A percentile compares a stretch with the other conserved stretches of the same genome.
phyloP scores from a whole-genome alignment of 306 rosid species.

The Prinsepia uniflora region DNA sequence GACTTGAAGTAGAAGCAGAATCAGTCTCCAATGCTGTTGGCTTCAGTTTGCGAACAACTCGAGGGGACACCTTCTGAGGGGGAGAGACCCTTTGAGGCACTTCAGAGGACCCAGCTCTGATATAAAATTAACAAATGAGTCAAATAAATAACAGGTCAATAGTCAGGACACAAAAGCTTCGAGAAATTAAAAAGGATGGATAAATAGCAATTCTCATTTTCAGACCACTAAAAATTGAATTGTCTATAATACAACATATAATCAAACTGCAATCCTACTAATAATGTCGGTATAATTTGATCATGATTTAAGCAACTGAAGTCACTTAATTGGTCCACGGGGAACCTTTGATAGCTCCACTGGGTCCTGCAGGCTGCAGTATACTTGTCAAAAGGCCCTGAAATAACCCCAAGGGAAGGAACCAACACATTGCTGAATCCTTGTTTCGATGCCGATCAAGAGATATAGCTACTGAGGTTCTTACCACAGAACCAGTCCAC shows the following conservation, averaged over 20 bases:
- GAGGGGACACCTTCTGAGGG: slow-evolving; percentile 49
- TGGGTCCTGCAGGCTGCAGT: slow-evolving; percentile 3
- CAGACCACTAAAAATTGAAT: background rate
- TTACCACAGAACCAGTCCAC: slow-evolving; percentile 18
- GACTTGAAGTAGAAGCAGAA: slow-evolving; percentile 48
- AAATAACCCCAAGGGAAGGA: background rate
- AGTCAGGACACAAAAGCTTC: slow-evolving; percentile 5
- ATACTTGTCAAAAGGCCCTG: slow-evolving; percentile 15
- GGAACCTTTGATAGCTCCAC: background rate
- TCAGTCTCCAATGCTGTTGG: slow-evolving; percentile 52
- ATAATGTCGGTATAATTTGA: background rate
- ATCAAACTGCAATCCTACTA: background rate
- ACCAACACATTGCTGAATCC: background rate
- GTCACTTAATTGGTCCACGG: background rate
- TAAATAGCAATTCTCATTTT: background rate
- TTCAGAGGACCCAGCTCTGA: slow-evolving; percentile 71
- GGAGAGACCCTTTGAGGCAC: slow-evolving; percentile 73
- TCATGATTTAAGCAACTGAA: background rate
- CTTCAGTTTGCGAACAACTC: slow-evolving; percentile 60
- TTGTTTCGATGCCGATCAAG: slow-evolving; percentile 2
- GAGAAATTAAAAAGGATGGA: background rate
- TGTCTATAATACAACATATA: background rate
- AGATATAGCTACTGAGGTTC: slow-evolving; percentile 6
- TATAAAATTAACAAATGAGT: slow-evolving; percentile 10
- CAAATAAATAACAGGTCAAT: slow-evolving; percentile 9